Base-by-base conservation (phyloP, 768 basidiomycete genomes). In the Russula virescens region DNA sequence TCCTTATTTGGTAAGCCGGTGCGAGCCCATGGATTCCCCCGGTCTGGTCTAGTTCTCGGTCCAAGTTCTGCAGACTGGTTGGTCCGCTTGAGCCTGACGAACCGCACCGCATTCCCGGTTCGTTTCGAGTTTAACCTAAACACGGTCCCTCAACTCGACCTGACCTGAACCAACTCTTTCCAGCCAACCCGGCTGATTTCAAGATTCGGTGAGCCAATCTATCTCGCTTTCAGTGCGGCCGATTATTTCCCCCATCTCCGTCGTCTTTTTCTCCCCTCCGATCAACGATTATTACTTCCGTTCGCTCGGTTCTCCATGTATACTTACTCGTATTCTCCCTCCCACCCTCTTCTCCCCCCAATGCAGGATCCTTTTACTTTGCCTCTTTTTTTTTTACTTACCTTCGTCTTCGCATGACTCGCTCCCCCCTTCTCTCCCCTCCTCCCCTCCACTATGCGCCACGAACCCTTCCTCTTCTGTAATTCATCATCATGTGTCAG, bases 141-240 rank as follows among this genome's bases (percentile, higher is more conserved):
- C 38, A n/a, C n/a, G n/a, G n/a, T n/a, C 11, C 38, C 38, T 31
- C 31, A 31, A 31, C 31, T 31, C 31, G 31, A 31, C 31, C 31
- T 8, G 31, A 31, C 31, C 31, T 31, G 31, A 31, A 3, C 31
- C 8, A 31, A 31, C 38, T 38, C 38, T 38, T 38, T 38, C 34
- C 5, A 5, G 40, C 6, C 40, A 9, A 3, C 40, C 8, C 3
- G 40, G 8, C 13, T 16, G 40, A 40, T 40, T 5, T 43, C 45
- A 42, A 52, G 50, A 52, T 42, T 46, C 49, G 21, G 49, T 11
- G 38, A 48, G 18, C 23, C 34, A 26, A 54, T 62, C 48, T 55
- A 63, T 63, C 58, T 55, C 63, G 58, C 58, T 45, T 55, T 55
- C 63, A 60, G 28, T 59, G 62, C 62, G 62, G 62, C 62, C 62